Conservation (phyloP, 2,329 filamentous ascomycete species). For the Epichloe brachyelytri region DNA sequence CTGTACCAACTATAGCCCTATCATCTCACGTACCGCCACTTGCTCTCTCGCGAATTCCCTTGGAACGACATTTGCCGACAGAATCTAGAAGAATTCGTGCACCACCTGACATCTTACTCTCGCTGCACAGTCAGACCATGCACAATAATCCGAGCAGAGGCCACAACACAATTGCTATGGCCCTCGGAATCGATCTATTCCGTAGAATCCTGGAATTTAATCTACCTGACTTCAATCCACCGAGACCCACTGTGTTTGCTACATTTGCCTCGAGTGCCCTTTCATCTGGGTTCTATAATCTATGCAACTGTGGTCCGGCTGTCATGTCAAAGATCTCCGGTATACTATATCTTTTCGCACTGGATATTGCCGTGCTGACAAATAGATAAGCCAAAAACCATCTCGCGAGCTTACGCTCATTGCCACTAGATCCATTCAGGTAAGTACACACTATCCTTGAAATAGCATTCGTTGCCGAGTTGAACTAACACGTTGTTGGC, state of each 20-base stretch:
- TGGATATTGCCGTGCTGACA: neutral
- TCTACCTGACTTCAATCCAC: slow-evolving; percentile 5
- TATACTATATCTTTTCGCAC: neutral
- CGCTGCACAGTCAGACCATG: neutral
- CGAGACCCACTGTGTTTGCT: neutral
- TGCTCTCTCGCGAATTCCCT: neutral
- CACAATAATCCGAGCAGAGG: slow-evolving; percentile 48
- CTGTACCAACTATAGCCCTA: neutral
- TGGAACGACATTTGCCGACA: neutral
- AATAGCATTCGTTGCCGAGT: neutral
- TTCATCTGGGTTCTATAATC: neutral
- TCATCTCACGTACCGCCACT: neutral
- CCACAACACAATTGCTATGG: slow-evolving; percentile 61
- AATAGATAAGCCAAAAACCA: neutral
- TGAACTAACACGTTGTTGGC: neutral
- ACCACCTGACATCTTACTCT: neutral
- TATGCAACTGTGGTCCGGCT: neutral
- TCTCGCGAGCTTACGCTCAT: slow-evolving; percentile 20
- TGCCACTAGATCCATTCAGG: slow-evolving; percentile 70
- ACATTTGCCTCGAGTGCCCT: slow-evolving; percentile 12
- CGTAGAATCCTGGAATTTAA: slow-evolving; percentile 51
- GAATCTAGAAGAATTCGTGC: neutral
- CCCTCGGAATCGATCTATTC: slow-evolving; percentile 64
- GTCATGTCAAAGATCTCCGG: neutral
- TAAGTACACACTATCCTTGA: slow-evolving; percentile 24